Percentiles rank a stretch among this genome's conserved stretches.
Conservation (phyloP, 108 stramenopile species). For the Nitzschia putrida region DNA sequence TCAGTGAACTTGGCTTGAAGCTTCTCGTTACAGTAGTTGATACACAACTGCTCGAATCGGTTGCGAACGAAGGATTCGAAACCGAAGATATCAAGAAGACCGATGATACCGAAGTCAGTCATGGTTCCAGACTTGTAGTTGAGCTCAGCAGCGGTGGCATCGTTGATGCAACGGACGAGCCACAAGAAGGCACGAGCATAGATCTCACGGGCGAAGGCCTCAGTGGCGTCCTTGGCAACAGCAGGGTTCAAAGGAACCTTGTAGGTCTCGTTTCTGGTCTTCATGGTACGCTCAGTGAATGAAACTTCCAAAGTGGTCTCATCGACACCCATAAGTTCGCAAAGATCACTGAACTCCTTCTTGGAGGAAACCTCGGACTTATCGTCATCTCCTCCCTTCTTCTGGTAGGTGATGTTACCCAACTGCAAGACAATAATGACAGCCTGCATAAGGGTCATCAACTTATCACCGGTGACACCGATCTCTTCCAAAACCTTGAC, state of each 20-base stretch:
- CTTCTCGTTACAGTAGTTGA: slow-evolving; percentile 94
- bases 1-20: slow-evolving; percentile 91
- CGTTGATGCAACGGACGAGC: slow-evolving; percentile 83
- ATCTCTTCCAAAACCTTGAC: slow-evolving; percentile 63
- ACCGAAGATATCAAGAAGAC: slow-evolving; percentile 97
- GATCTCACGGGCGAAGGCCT: slow-evolving; percentile 93
- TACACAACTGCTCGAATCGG: slow-evolving; percentile 89
- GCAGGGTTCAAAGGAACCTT: slow-evolving; percentile 73
- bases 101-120: slow-evolving; percentile 76
- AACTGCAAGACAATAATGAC: slow-evolving; percentile 81
- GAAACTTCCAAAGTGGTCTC: slow-evolving; percentile 52
- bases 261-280: slow-evolving; percentile 76
- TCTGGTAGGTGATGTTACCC: slow-evolving; percentile 83
- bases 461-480: slow-evolving; percentile 64
- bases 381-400: slow-evolving; percentile 62
- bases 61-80: slow-evolving; percentile 94
- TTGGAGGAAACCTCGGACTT: slow-evolving; percentile 50
- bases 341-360: slow-evolving; percentile 65
- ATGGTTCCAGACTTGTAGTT: slow-evolving; percentile 49
- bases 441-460: slow-evolving; percentile 71
- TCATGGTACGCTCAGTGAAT: slow-evolving; percentile 82
- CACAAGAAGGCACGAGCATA: slow-evolving; percentile 80
- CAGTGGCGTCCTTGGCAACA: slow-evolving; percentile 76
- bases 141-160: slow-evolving; percentile 60
- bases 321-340: slow-evolving; percentile 74